phyloP scores from a whole-genome alignment of 2,329 filamentous ascomycete genomes.

The Cytospora chrysosperma region DNA sequence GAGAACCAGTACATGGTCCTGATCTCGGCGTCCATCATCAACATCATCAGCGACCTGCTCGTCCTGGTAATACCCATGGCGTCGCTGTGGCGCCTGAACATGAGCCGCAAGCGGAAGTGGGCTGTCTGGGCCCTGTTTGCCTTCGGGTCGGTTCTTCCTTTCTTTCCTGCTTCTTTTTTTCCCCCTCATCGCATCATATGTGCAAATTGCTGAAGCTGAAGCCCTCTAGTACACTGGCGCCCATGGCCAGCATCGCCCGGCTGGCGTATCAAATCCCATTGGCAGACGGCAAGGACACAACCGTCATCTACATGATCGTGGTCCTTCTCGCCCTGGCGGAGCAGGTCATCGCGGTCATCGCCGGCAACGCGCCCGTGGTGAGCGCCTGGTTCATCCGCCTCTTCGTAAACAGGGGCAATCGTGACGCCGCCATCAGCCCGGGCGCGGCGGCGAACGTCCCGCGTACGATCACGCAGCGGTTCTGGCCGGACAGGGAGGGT shows the following conservation, averaged over 20 bases:
- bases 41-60: constrained; percentile 31
- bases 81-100: constrained; percentile 32
- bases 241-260: constrained; percentile 29
- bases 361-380: constrained; percentile 28
- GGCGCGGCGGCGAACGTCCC: constrained; percentile 1
- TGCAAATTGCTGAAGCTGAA: background rate
- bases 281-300: constrained; percentile 26
- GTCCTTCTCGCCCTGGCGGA: constrained; percentile 28
- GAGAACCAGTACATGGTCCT: constrained; percentile 29
- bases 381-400: constrained; percentile 25
- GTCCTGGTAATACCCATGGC: constrained; percentile 32
- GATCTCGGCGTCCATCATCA: constrained; percentile 29
- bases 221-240: constrained; percentile 26
- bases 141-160: constrained; percentile 26
- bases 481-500: constrained; percentile 9
- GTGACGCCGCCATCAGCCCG: background rate
- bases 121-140: constrained; percentile 33
- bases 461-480: constrained; percentile 15
- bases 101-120: constrained; percentile 30
- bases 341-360: constrained; percentile 29
- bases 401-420: background rate
- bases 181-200: no score
- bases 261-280: constrained; percentile 28
- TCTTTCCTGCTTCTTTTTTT: background rate
- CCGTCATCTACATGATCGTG: constrained; percentile 29